Base-by-base conservation (phyloP, 2,329 filamentous ascomycete genomes). In the Phialophora expanda region DNA sequence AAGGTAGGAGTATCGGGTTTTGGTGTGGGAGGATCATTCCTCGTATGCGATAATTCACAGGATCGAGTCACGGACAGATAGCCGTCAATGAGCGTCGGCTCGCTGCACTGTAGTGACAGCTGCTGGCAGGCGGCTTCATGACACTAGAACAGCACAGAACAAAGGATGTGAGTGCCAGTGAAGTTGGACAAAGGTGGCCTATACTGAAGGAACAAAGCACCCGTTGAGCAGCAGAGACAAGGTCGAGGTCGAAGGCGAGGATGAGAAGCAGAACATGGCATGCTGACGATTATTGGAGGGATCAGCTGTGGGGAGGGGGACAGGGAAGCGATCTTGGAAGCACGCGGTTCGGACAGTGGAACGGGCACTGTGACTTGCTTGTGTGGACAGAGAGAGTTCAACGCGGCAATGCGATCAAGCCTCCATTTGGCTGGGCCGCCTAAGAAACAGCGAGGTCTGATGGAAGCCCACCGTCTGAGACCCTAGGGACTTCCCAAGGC, bases 281-380 rank as follows among this genome's bases (percentile, higher is more conserved):
- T 67, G 69, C 58, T 67, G 64, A 70, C 66, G 69, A 69, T 66
- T 70, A 70, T 70, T 70, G 66, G 66, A 68, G 66, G 66, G 61
- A 50, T 57, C 41, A 61, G 57, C n/a, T 64, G 54, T 64, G 66
- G 68, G 41, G 66, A 60, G 55, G 48, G 48, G 56, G 38, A 59
- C 22, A 56, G 46, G 48, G 46, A 66, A 65, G 57, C 66, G 68
- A 67, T 66, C 65, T 66, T 65, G 64, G 62, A 65, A 66, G 66
- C 69, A 70, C 66, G 66, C 66, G 69, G 66, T 67, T 55, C 64
- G 61, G 68, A 66, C 65, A 60, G 64, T 65, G 64, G 67, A 32
- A 69, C 64, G 56, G 56, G 28, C 44, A 41, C n/a, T 62, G 48
- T 32, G 48, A 61, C 38, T 61, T 61, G 59, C 34, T 55, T 55